These are phyloP conservation scores for Naganishia albida DNA, from an alignment of 1,284 basidiomycete genomes.

Conservation along the genomic window DNA sequence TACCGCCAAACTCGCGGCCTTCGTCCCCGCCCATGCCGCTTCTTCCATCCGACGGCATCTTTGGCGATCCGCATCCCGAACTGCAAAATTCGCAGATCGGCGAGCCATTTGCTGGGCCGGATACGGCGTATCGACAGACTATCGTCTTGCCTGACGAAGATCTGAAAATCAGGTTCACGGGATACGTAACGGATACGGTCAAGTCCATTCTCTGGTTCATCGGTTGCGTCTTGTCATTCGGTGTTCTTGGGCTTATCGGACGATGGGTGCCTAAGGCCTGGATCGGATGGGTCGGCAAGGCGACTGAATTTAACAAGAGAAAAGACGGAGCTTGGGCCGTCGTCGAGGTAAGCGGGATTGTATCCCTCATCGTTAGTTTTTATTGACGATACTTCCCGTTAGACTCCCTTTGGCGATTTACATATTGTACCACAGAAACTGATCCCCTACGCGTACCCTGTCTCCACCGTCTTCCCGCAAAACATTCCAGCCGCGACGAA, in stretches of 20 bases:
- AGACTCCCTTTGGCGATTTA: conserved; percentile 81
- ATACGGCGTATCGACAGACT: conserved; percentile 64
- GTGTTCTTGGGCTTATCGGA: conserved; percentile 77
- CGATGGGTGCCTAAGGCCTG: conserved; percentile 92
- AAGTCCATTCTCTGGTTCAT: conserved; percentile 71
- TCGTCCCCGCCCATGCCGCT: conserved; percentile 50
- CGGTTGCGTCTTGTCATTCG: conserved; percentile 70
- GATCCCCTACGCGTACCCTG: conserved; percentile 71
- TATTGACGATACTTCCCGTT: conserved; percentile 30
- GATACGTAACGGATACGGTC: conserved; percentile 73
- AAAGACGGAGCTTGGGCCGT: conserved; percentile 72
- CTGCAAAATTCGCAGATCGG: conserved; percentile 38
- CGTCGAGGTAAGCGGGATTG: conserved; percentile 69
- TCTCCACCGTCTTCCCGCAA: conserved; percentile 73
- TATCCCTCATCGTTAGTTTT: too few relatives aligned
- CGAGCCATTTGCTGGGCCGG: conserved; percentile 43
- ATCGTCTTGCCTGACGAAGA: conserved; percentile 92
- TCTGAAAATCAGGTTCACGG: conserved; percentile 80
- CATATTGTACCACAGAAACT: conserved; percentile 70
- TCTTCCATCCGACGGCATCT: conserved; percentile 50
- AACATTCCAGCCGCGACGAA: conserved; percentile 30
- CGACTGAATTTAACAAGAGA: conserved; percentile 77
- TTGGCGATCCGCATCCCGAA: conserved; percentile 43
- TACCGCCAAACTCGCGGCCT: conserved; percentile 52
- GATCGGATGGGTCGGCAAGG: conserved; percentile 81